A percentile compares a stretch with the other conserved stretches of the same genome.
phyloP scores from a whole-genome alignment of 805 yeast genomes.

The Candida fluviatilis region DNA sequence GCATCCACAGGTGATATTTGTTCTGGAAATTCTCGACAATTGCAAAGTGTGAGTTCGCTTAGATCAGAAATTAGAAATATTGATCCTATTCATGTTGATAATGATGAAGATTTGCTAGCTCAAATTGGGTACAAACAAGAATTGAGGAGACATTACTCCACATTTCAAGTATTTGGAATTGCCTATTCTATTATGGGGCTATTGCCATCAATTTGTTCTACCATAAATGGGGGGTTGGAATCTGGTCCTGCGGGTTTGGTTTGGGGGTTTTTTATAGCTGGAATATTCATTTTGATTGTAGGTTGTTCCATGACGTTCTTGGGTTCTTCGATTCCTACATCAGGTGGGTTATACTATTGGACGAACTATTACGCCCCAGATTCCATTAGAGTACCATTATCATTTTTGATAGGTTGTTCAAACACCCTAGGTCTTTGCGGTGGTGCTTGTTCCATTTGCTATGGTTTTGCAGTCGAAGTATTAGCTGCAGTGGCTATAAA shows the following conservation, averaged over 20 bases:
- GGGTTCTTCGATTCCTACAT: slow-evolving; percentile 68
- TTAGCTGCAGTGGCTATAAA: slow-evolving; percentile 54
- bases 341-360: slow-evolving; percentile 60
- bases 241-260: slow-evolving; percentile 64
- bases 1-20: not conserved
- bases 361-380: slow-evolving; percentile 60
- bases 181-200: slow-evolving; percentile 73
- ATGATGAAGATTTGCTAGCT: slow-evolving; percentile 28
- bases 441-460: slow-evolving; percentile 64
- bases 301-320: slow-evolving; percentile 64
- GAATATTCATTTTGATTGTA: slow-evolving; percentile 49
- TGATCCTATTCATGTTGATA: slow-evolving; percentile 12
- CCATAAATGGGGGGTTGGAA: slow-evolving; percentile 47
- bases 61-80: slow-evolving; percentile 19
- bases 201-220: slow-evolving; percentile 59
- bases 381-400: slow-evolving; percentile 44
- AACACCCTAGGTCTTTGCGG: slow-evolving; percentile 65
- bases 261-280: slow-evolving; percentile 72
- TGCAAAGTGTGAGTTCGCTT: not conserved
- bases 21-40: not conserved
- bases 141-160: slow-evolving; percentile 54
- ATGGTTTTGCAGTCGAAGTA: slow-evolving; percentile 61
- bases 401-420: slow-evolving; percentile 62
- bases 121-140: slow-evolving; percentile 72
- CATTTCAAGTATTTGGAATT: slow-evolving; percentile 64